A percentile compares a stretch with the other conserved stretches of the same genome.
phyloP scores from a whole-genome alignment of 202 grass and related monocot genomes.

The Brachypodium distachyon region DNA sequence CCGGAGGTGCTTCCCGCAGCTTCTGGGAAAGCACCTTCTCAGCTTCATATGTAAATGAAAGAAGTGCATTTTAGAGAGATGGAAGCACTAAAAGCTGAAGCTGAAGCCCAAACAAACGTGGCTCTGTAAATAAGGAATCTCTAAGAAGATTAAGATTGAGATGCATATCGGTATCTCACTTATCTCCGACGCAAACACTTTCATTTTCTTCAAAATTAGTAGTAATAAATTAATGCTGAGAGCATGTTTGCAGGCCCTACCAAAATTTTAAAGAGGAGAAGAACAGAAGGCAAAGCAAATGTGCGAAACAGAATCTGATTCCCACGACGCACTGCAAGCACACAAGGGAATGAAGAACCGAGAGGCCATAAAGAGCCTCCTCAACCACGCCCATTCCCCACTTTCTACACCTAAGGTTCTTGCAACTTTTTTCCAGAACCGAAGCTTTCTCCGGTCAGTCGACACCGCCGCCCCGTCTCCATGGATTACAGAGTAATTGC shows the following conservation, averaged over 20 bases:
- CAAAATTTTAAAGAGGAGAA: background rate
- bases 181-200: background rate
- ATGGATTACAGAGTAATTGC: conserved; percentile 34
- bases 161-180: background rate
- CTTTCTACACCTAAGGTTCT: conserved; percentile 10
- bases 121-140: too few relatives aligned
- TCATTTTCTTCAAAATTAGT: background rate
- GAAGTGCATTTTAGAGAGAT: too few relatives aligned
- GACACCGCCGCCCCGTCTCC: background rate
- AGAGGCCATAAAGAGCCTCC: conserved; percentile 17
- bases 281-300: conserved; percentile 17
- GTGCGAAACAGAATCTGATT: conserved; percentile 39
- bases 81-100: too few relatives aligned
- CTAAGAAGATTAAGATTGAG: background rate
- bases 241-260: background rate
- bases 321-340: background rate
- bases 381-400: background rate
- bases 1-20: too few relatives aligned
- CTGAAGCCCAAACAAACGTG: too few relatives aligned
- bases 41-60: too few relatives aligned
- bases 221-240: background rate
- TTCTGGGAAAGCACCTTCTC: too few relatives aligned
- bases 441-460: background rate
- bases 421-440: background rate
- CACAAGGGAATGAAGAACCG: conserved; percentile 14